Evolutionary conservation across 352 stramenopile species (phyloP).

Genomic region (Phytophthora pluvialis): DNA sequence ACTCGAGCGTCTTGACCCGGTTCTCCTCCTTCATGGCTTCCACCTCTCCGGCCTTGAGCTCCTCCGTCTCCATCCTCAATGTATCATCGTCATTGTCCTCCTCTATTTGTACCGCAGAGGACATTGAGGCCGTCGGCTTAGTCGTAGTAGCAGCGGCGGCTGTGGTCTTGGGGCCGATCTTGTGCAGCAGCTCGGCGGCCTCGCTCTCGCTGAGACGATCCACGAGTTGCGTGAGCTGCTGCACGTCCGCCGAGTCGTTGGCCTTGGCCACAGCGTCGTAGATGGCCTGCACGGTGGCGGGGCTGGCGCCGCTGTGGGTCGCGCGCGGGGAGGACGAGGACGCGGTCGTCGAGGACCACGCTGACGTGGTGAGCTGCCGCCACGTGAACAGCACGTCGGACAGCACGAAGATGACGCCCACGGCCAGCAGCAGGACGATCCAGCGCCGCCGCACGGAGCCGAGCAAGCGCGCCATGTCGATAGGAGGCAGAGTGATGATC

Average conservation of each 20-base stretch:
- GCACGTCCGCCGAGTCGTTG: conserved; percentile 31
- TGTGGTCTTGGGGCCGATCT: conserved; percentile 17
- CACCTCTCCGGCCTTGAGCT: conserved; percentile 31
- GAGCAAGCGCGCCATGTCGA: conserved; percentile 24
- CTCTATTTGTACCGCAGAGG: not conserved
- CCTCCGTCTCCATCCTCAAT: conserved; percentile 29
- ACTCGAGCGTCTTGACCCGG: conserved; percentile 26
- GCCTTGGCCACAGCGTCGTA: conserved; percentile 26
- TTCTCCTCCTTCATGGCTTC: conserved; percentile 22
- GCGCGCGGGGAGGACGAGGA: conserved; percentile 2
- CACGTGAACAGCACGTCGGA: conserved; percentile 44
- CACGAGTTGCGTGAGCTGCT: conserved; percentile 29
- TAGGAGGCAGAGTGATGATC: conserved; percentile 19
- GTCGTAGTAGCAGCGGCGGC: not conserved
- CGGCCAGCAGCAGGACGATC: conserved; percentile 34
- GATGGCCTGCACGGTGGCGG: conserved; percentile 26
- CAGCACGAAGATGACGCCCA: conserved; percentile 38
- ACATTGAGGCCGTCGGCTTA: not conserved
- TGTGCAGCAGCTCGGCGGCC: conserved; percentile 27
- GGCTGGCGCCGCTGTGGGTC: conserved; percentile 9
- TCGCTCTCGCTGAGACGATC: conserved; percentile 36
- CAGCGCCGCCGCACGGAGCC: conserved; percentile 32
- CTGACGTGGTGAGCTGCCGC: conserved; percentile 27
- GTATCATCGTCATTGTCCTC: conserved; percentile 24
- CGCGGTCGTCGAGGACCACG: not conserved